Percentiles rank a stretch among this genome's conserved stretches.
These are phyloP conservation scores for Crithidia expoeki DNA, from an alignment of 208 protist genomes.

Conservation along the genomic window DNA sequence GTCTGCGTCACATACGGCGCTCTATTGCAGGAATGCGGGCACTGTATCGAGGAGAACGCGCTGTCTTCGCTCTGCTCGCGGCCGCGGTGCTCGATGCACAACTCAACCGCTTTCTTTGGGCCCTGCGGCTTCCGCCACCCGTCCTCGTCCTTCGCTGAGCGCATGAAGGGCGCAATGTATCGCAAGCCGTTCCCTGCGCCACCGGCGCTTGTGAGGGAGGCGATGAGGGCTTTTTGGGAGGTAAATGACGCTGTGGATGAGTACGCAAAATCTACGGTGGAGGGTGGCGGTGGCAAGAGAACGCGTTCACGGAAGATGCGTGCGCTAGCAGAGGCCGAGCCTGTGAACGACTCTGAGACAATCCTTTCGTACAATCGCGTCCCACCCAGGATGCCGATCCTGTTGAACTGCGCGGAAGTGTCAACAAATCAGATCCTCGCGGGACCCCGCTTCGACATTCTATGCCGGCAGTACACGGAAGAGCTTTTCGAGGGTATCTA, in stretches of 20 bases:
- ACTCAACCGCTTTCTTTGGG: conserved; percentile 46
- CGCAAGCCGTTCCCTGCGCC: conserved; percentile 40
- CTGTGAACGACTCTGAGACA: conserved; percentile 7
- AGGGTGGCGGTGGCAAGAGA: not conserved
- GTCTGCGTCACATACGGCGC: conserved; percentile 65
- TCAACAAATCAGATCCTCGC: conserved; percentile 54
- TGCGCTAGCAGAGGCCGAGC: not conserved
- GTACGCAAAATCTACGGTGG: conserved; percentile 20
- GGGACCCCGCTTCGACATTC: conserved; percentile 42
- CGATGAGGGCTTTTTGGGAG: conserved; percentile 46
- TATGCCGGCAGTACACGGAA: conserved; percentile 60
- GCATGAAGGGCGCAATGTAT: conserved; percentile 51
- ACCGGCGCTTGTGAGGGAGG: conserved; percentile 37
- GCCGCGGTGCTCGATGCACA: conserved; percentile 54
- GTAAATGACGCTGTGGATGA: conserved; percentile 48
- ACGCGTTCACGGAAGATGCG: not conserved
- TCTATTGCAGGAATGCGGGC: conserved; percentile 54
- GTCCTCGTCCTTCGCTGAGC: conserved; percentile 30
- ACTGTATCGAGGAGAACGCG: conserved; percentile 48
- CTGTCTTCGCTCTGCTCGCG: conserved; percentile 49
- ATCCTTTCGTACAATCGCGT: conserved; percentile 34
- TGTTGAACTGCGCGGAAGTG: conserved; percentile 61
- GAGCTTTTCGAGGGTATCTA: conserved; percentile 35
- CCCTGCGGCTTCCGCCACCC: conserved; percentile 47
- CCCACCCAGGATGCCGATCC: conserved; percentile 36